Percentiles rank a stretch among this genome's conserved stretches.
Evolutionary conservation across 768 basidiomycete genomes (phyloP).

Genomic region (Atractiella rhizophila): DNA sequence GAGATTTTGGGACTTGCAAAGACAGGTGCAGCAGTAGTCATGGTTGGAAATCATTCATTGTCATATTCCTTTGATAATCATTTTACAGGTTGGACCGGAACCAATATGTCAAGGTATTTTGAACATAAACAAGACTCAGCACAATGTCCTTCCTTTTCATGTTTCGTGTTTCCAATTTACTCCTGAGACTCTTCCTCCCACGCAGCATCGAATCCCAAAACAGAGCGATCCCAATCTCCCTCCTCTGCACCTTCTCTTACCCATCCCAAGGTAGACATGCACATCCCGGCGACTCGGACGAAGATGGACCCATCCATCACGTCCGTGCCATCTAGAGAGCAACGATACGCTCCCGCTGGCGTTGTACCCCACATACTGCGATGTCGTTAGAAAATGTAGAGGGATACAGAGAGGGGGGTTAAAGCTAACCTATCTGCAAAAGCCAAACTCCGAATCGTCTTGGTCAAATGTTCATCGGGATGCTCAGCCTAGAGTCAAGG

Average conservation of each 20-base stretch:
- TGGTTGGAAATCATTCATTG: too few relatives aligned
- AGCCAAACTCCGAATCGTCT: not conserved
- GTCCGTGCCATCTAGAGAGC: conserved; percentile 6
- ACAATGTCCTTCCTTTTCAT: too few relatives aligned
- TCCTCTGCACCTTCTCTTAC: conserved; percentile 11
- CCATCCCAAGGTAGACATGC: conserved; percentile 14
- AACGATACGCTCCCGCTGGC: conserved; percentile 7
- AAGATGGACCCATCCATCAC: conserved; percentile 16
- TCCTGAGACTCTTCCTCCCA: too few relatives aligned
- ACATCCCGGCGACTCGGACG: conserved; percentile 13
- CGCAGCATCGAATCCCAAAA: too few relatives aligned
- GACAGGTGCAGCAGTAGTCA: too few relatives aligned
- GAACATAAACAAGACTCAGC: too few relatives aligned
- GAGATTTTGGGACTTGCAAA: too few relatives aligned
- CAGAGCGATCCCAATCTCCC: conserved; percentile 11
- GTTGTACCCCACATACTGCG: not conserved
- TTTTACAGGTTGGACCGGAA: too few relatives aligned
- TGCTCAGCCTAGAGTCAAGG: too few relatives aligned
- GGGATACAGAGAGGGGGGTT: not conserved
- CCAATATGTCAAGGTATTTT: too few relatives aligned
- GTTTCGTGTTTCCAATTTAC: too few relatives aligned
- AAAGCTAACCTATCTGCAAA: not conserved
- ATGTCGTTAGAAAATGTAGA: not conserved
- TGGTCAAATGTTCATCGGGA: conserved; percentile 15
- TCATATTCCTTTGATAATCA: too few relatives aligned